Base-by-base conservation (phyloP, 768 basidiomycete species). In the Russula earlei region DNA sequence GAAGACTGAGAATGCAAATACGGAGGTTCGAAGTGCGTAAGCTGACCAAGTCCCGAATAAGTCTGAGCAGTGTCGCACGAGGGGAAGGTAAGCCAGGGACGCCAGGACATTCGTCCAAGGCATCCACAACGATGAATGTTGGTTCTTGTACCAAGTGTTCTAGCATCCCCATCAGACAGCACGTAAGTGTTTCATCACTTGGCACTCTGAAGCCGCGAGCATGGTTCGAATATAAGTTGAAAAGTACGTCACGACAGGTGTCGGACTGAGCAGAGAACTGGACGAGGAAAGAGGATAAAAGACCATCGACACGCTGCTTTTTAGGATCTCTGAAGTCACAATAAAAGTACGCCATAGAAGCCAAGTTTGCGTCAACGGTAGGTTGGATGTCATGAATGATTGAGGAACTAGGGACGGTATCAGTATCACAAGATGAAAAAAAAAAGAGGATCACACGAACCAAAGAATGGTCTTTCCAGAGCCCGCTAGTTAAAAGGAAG, bases 391-490 rank as follows among this genome's bases (percentile, higher is more conserved):
- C 41, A 19, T 55, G 40, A 37, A 55, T 29, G 11, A 55, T 49
- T 11, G 54, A 42, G 33, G 54, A 55, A 33, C 54, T 55, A 34
- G n/a, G 12, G 34, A 19, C 24, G n/a, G 14, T 8, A 43, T 49
- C 4, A 44, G 42, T 5, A 11, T 42, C 12, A 25, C n/a, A 10
- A 31, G 14, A 15, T 15, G 19, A 20, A 22, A 31, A 33, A 42
- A 7, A 14, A 14, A 17, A 8, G 14, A 11, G 24, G 36, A 25
- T 27, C 17, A 34, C 12, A 42, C 47, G 17, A 27, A 42, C 54
- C 54, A 55, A 12, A 55, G 48, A 9, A 55, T 37, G 14, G 40
- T 55, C 44, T 55, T 55, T 25, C 54, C 54, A 41, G 54, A 49
- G 19, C 54, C 54, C 48, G 36, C 54, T 55, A 37, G 17, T 25